Percentiles rank a stretch among this genome's conserved stretches.
phyloP scores from a whole-genome alignment of 2,329 filamentous ascomycete genomes.

The Hypoxylon sp. region DNA sequence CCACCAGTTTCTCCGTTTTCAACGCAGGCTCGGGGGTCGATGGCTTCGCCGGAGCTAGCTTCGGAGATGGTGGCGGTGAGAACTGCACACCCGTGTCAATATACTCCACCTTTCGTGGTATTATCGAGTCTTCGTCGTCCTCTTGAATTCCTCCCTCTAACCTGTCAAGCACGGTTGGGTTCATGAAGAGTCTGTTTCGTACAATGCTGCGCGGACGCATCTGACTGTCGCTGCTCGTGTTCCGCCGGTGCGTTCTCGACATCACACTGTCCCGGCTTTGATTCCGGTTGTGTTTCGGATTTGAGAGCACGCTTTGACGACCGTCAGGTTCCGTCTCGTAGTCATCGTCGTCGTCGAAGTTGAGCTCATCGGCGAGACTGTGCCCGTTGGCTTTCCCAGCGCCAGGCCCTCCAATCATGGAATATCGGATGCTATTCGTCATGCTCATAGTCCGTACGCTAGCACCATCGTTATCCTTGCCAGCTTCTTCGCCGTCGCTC shows the following conservation, averaged over 20 bases:
- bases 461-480: slow-evolving; percentile 72
- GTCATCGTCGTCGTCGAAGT: slow-evolving; percentile 81
- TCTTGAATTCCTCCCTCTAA: slow-evolving; percentile 61
- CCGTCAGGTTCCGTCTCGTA: slow-evolving; percentile 76
- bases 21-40: slow-evolving; percentile 53
- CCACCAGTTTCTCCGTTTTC: slow-evolving; percentile 51
- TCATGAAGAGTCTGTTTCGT: slow-evolving; percentile 61
- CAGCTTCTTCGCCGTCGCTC: slow-evolving; percentile 67
- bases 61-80: slow-evolving; percentile 81
- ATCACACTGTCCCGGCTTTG: slow-evolving; percentile 65
- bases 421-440: slow-evolving; percentile 76
- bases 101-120: slow-evolving; percentile 62
- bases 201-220: slow-evolving; percentile 63
- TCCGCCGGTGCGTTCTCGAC: slow-evolving; percentile 59
- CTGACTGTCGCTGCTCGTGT: slow-evolving; percentile 66
- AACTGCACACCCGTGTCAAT: slow-evolving; percentile 81
- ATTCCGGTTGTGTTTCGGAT: slow-evolving; percentile 58
- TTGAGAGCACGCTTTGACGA: slow-evolving; percentile 67
- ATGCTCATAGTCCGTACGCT: slow-evolving; percentile 79
- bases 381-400: slow-evolving; percentile 68
- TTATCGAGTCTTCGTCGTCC: slow-evolving; percentile 55
- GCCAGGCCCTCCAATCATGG: slow-evolving; percentile 67
- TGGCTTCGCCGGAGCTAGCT: slow-evolving; percentile 51
- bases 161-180: slow-evolving; percentile 62
- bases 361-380: slow-evolving; percentile 89